Percentiles rank a stretch among this genome's conserved stretches.
Conservation (phyloP, 805 yeast species). For the Hyphopichia homilentoma region DNA sequence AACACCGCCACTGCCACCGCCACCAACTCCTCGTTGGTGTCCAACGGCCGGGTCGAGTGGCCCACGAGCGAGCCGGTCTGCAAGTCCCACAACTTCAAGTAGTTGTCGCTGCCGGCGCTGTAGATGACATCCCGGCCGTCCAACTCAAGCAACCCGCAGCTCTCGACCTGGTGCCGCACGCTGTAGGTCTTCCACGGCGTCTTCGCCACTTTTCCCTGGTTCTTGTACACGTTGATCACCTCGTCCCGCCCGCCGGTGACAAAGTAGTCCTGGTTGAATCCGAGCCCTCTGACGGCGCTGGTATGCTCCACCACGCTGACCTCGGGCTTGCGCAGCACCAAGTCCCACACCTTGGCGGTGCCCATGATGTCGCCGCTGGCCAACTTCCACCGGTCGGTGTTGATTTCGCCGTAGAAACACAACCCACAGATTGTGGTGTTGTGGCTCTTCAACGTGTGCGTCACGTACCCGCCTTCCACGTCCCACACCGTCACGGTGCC, state of each 20-base stretch:
- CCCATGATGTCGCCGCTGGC: conserved; percentile 69
- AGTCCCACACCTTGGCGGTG: conserved; percentile 52
- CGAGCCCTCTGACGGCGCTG: conserved; percentile 83
- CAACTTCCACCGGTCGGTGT: conserved; percentile 67
- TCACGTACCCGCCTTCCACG: conserved; percentile 77
- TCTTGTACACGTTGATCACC: conserved; percentile 57
- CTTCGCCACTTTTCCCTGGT: conserved; percentile 40
- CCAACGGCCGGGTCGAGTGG: conserved; percentile 44
- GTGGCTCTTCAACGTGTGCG: conserved; percentile 92
- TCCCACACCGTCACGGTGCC: conserved; percentile 93
- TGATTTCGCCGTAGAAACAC: conserved; percentile 66
- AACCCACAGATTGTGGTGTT: conserved; percentile 83
- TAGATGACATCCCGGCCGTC: conserved; percentile 38
- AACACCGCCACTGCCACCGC: conserved; percentile 54
- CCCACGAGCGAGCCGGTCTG: conserved; percentile 45
- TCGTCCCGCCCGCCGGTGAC: conserved; percentile 90
- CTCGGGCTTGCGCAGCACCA: conserved; percentile 70
- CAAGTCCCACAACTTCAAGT: conserved; percentile 63
- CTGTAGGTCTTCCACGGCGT: conserved; percentile 67
- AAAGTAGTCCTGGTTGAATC: conserved; percentile 49
- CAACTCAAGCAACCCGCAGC: conserved; percentile 51
- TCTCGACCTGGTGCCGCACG: conserved; percentile 67
- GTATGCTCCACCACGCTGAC: conserved; percentile 68
- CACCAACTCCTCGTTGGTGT: conserved; percentile 68
- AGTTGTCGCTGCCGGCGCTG: conserved; percentile 77